Conservation (phyloP, 805 yeast genomes). For the Yarrowia sp. region DNA sequence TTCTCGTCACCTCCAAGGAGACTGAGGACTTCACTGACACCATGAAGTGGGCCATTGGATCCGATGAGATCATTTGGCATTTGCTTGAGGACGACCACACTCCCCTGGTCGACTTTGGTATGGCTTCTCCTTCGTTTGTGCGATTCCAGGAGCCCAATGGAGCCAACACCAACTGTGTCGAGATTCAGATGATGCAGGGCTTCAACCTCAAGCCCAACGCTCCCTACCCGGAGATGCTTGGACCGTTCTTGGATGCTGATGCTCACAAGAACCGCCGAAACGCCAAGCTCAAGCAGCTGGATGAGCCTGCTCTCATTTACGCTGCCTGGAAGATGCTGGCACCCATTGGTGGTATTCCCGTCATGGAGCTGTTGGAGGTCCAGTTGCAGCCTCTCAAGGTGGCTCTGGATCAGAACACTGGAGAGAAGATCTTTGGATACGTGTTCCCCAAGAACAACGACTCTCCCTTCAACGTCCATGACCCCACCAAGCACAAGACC, state of each 20-base stretch:
- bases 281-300: slow-evolving; percentile 29
- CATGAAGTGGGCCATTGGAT: slow-evolving; percentile 52
- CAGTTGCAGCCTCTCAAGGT: slow-evolving; percentile 64
- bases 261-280: slow-evolving; percentile 31
- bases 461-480: slow-evolving; percentile 33
- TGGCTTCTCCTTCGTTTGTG: slow-evolving; percentile 59
- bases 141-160: slow-evolving; percentile 65
- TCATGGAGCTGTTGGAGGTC: slow-evolving; percentile 63
- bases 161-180: slow-evolving; percentile 59
- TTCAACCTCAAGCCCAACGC: slow-evolving; percentile 59
- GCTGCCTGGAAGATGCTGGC: slow-evolving; percentile 75
- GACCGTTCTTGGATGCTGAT: slow-evolving; percentile 45
- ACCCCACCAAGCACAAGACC: slow-evolving; percentile 29
- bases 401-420: slow-evolving; percentile 69
- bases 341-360: slow-evolving; percentile 89
- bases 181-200: slow-evolving; percentile 63
- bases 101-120: slow-evolving; percentile 68
- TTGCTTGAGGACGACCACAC: slow-evolving; percentile 57
- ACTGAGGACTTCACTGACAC: slow-evolving; percentile 38
- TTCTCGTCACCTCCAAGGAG: slow-evolving; percentile 35
- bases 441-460: slow-evolving; percentile 57
- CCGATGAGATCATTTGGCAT: slow-evolving; percentile 71
- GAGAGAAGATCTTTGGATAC: slow-evolving; percentile 61
- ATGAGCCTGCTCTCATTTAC: slow-evolving; percentile 42
- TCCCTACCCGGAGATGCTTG: slow-evolving; percentile 66